Conservation (phyloP, 768 basidiomycete species). For the Russula ochroleuca region DNA sequence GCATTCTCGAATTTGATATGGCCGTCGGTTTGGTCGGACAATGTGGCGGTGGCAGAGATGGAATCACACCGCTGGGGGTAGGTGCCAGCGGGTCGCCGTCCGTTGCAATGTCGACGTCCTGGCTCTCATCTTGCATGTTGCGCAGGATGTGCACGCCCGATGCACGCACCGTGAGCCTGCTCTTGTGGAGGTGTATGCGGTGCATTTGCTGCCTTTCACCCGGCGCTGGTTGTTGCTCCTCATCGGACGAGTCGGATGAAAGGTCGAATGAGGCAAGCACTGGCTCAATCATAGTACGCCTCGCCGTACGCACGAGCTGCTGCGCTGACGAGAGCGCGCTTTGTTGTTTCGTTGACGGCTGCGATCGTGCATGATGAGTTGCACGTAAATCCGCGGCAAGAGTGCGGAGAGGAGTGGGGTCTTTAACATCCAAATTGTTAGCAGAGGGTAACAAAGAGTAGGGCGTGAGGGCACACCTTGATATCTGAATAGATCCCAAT, state of each 20-base stretch:
- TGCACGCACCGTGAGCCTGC: slow-evolving; percentile 29
- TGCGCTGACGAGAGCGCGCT: slow-evolving; percentile 53
- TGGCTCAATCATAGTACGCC: slow-evolving; percentile 48
- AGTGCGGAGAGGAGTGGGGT: slow-evolving; percentile 49
- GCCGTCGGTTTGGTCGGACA: background rate
- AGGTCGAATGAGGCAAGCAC: slow-evolving; percentile 36
- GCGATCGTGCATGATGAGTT: slow-evolving; percentile 37
- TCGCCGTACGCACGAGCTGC: slow-evolving; percentile 50
- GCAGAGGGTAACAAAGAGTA: background rate
- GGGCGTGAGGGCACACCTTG: slow-evolving; percentile 42
- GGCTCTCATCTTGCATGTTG: slow-evolving; percentile 58
- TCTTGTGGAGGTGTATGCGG: slow-evolving; percentile 49
- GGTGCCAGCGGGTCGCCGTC: slow-evolving; percentile 10
- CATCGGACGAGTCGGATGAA: slow-evolving; percentile 38
- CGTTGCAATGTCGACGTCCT: slow-evolving; percentile 51
- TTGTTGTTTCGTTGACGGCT: slow-evolving; percentile 40
- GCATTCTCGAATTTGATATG: background rate
- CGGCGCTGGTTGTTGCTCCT: slow-evolving; percentile 39
- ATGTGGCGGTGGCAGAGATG: slow-evolving; percentile 14
- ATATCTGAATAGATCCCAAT: slow-evolving; percentile 59
- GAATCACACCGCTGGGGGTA: background rate
- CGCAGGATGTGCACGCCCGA: slow-evolving; percentile 50
- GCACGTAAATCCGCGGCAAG: slow-evolving; percentile 41
- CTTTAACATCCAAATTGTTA: slow-evolving; percentile 34
- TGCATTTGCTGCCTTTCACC: slow-evolving; percentile 50